A percentile compares a stretch with the other conserved stretches of the same genome.
Conservation (phyloP, 495 filamentous ascomycete species). For the Daldinia childiae region DNA sequence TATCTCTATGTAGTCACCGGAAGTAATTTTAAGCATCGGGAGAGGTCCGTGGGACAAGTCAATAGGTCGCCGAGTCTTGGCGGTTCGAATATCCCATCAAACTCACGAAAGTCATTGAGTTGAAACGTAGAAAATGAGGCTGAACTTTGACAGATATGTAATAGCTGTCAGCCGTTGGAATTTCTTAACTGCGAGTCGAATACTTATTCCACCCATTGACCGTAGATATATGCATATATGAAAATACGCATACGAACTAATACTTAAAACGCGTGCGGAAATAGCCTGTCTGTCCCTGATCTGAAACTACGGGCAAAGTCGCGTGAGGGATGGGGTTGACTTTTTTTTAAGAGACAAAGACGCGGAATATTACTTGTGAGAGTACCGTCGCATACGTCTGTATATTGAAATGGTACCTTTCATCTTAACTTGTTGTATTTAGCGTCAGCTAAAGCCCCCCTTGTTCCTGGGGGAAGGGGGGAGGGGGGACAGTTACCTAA, state of each 20-base stretch:
- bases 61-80: conserved; percentile 20
- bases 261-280: background rate
- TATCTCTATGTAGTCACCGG: background rate
- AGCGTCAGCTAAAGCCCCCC: conserved; percentile 17
- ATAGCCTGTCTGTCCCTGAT: background rate
- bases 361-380: background rate
- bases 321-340: conserved; percentile 27
- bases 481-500: background rate
- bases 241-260: background rate
- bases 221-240: background rate
- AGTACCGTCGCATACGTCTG: conserved; percentile 6
- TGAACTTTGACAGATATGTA: conserved; percentile 16
- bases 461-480: background rate
- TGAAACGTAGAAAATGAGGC: conserved; percentile 30
- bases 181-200: background rate
- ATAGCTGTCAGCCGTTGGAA: background rate
- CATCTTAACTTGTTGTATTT: conserved; percentile 20
- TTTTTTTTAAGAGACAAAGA: conserved; percentile 7
- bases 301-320: conserved; percentile 30
- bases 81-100: conserved; percentile 22
- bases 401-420: conserved; percentile 18
- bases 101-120: conserved; percentile 9
- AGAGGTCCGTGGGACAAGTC: conserved; percentile 20
- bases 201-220: background rate
- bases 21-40: background rate